Evolutionary conservation across 257 asterid genomes (phyloP).

Genomic region (Buddleja alternifolia): DNA sequence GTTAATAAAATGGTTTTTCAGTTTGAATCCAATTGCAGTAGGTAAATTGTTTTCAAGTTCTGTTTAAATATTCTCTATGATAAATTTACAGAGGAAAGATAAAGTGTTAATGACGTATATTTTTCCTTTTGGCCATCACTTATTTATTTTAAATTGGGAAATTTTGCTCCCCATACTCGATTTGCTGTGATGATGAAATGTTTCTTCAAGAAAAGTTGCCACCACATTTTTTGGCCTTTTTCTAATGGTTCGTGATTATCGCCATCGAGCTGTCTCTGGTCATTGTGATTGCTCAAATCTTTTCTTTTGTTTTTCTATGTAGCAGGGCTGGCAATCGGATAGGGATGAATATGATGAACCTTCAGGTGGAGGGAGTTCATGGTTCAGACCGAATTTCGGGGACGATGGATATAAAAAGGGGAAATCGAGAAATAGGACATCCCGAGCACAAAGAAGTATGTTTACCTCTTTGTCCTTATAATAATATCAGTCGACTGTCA

Average conservation of each 20-base stretch:
- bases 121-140: neutral
- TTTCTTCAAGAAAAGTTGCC: neutral
- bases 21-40: neutral
- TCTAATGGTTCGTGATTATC: neutral
- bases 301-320: slow-evolving; percentile 9
- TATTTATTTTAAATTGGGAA: neutral
- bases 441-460: slow-evolving; percentile 49
- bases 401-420: slow-evolving; percentile 50
- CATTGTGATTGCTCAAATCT: slow-evolving; percentile 12
- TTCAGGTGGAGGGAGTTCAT: slow-evolving; percentile 46
- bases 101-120: neutral
- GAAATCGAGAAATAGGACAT: slow-evolving; percentile 48
- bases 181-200: neutral
- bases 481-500: neutral
- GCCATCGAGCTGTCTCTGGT: slow-evolving; percentile 12
- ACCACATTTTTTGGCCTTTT: neutral
- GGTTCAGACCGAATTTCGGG: slow-evolving; percentile 67
- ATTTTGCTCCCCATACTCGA: neutral
- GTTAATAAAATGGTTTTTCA: neutral
- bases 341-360: slow-evolving; percentile 52
- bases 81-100: neutral
- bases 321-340: slow-evolving; percentile 59
- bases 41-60: neutral
- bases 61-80: slow-evolving; percentile 4
- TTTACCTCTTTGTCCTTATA: slow-evolving; percentile 25